Percentiles rank a stretch among this genome's conserved stretches.
Conservation (phyloP, 805 yeast genomes). For the Barnettozyma sucrosica region DNA sequence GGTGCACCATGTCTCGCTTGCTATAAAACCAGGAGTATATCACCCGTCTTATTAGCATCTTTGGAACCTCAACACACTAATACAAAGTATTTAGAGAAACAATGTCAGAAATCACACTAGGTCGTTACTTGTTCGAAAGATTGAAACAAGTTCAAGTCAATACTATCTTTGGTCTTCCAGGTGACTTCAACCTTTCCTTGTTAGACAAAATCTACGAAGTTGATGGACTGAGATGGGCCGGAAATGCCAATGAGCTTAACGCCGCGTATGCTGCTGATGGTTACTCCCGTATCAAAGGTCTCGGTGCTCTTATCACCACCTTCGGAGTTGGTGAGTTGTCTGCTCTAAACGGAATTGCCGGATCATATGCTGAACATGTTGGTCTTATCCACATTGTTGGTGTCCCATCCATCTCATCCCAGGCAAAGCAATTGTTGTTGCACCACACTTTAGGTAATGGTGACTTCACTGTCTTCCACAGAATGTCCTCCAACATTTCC, state of each 20-base stretch:
- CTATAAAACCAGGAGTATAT: neutral
- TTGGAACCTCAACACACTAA: too few relatives aligned
- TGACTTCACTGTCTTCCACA: constrained; percentile 70
- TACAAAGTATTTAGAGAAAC: neutral
- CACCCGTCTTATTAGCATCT: too few relatives aligned
- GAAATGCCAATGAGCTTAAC: constrained; percentile 85
- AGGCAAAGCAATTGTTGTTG: constrained; percentile 62
- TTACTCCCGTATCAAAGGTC: constrained; percentile 73
- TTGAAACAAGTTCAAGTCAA: constrained; percentile 64
- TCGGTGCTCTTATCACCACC: constrained; percentile 72
- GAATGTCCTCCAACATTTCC: constrained; percentile 72
- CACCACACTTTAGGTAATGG: constrained; percentile 86
- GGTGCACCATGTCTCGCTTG: neutral
- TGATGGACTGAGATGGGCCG: constrained; percentile 79
- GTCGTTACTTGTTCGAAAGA: constrained; percentile 75
- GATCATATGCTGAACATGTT: constrained; percentile 85
- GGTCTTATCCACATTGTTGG: constrained; percentile 83
- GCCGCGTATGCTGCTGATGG: constrained; percentile 90
- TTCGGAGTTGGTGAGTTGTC: constrained; percentile 89
- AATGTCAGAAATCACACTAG: constrained; percentile 49
- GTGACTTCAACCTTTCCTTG: constrained; percentile 71
- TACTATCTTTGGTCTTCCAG: constrained; percentile 76
- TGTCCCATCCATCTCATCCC: constrained; percentile 72
- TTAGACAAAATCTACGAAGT: constrained; percentile 71
- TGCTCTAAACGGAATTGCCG: constrained; percentile 82